Conservation (phyloP, 805 yeast genomes). For the Metschnikowia chrysomelidarum region DNA sequence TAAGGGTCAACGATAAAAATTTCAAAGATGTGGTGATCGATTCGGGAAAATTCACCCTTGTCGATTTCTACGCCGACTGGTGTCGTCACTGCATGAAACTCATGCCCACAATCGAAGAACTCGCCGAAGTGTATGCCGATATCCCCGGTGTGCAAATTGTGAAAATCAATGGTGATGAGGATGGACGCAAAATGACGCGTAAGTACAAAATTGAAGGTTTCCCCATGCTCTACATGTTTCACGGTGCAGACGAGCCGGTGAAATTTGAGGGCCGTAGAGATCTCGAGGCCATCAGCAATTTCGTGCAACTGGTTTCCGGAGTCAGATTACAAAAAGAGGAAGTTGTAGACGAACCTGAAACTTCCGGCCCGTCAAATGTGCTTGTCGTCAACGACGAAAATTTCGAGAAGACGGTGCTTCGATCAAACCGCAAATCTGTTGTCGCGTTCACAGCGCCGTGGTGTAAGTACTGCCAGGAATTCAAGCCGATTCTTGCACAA, state of each 20-base stretch:
- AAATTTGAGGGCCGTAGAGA: slow-evolving; percentile 58
- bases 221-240: slow-evolving; percentile 64
- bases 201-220: slow-evolving; percentile 57
- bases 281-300: slow-evolving; percentile 49
- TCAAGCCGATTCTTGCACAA: slow-evolving; percentile 49
- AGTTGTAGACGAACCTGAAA: neutral
- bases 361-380: slow-evolving; percentile 10
- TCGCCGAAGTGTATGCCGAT: slow-evolving; percentile 30
- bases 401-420: slow-evolving; percentile 42
- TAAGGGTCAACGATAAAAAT: slow-evolving; percentile 46
- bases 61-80: slow-evolving; percentile 63
- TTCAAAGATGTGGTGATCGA: slow-evolving; percentile 57
- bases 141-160: slow-evolving; percentile 45
- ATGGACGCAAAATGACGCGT: slow-evolving; percentile 47
- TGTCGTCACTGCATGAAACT: slow-evolving; percentile 64
- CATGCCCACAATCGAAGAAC: slow-evolving; percentile 42
- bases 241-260: slow-evolving; percentile 49
- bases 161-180: slow-evolving; percentile 59
- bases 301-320: slow-evolving; percentile 42
- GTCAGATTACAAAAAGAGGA: slow-evolving; percentile 17
- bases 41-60: slow-evolving; percentile 47
- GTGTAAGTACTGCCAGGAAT: slow-evolving; percentile 57
- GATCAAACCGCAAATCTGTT: slow-evolving; percentile 30
- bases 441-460: slow-evolving; percentile 59
- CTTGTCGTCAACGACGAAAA: slow-evolving; percentile 22